Base-by-base conservation (phyloP, 345 rosid species). In the Aquilaria sinensis region DNA sequence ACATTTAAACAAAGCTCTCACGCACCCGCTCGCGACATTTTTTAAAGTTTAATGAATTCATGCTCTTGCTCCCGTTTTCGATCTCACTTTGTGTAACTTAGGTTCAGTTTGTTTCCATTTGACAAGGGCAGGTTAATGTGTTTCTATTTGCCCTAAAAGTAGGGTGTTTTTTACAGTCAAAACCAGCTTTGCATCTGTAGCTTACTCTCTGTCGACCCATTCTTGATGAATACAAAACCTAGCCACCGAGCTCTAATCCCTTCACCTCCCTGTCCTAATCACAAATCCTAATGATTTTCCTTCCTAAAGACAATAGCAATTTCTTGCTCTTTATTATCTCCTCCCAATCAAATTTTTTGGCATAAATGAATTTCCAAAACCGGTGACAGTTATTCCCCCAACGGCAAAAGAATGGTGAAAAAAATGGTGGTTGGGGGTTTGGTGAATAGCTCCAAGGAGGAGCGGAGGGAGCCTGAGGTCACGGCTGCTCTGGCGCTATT, bases 381-480 rank as follows among this genome's bases (percentile, higher is more conserved):
- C 34, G 12, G 48, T 65, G 2, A 12, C 56, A 10, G 47, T 1
- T 33, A n/a, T 41, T 30, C 41, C 6, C 2, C 43, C 43, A 9
- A 37, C 5, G 43, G 89, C 1, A 48, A 83, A 64, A 82, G 74
- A 16, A 61, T 87, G 31, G 85, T 23, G 23, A 23, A 23, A 23
- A 23, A 23, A 23, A 23, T 23, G 23, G 23, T 87, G 57, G 55
- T 89, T 32, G 98, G 98, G 3, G 98, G 98, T n/a, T 90, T 97
- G 98, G 90, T 93, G 9, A 90, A 80, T 79, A 74, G 92, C 72
- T 83, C 81, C 47, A 86, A 68, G 66, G 92, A 90, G 12, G 72
- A 75, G 62, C 78, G 50, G 69, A 81, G 70, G 62, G 86, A 86
- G 30, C 69, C 74, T 15, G 47, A 62, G 15, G 54, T 72, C 2